phyloP scores from a whole-genome alignment of 768 basidiomycete genomes.

The Xerocomus brunneocitrinus region DNA sequence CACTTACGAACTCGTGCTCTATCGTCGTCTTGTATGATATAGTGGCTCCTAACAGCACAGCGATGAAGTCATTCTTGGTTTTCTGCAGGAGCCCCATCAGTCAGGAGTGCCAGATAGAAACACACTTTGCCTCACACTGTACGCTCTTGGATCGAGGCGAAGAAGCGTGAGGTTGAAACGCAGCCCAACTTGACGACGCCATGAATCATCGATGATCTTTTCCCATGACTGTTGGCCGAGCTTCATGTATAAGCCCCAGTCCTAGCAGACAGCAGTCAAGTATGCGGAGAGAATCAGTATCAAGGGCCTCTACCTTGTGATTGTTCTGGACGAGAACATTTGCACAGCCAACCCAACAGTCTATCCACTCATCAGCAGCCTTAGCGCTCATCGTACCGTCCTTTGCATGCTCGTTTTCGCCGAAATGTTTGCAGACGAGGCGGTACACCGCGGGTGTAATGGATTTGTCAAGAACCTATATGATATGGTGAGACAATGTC shows the following conservation, averaged over 20 bases:
- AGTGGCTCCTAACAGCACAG: slow-evolving; percentile 49
- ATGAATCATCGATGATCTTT: slow-evolving; percentile 46
- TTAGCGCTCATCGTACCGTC: slow-evolving; percentile 17
- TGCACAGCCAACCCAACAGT: slow-evolving; percentile 72
- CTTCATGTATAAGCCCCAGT: slow-evolving; percentile 58
- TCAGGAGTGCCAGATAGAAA: neutral
- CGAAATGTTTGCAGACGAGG: slow-evolving; percentile 48
- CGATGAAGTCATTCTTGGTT: slow-evolving; percentile 46
- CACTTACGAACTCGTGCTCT: slow-evolving; percentile 55
- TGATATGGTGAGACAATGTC: neutral
- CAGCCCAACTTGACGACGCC: slow-evolving; percentile 56
- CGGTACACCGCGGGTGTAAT: slow-evolving; percentile 54
- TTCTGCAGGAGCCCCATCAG: slow-evolving; percentile 31
- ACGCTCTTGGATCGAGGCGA: slow-evolving; percentile 55
- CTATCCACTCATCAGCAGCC: slow-evolving; percentile 55
- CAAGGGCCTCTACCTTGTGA: slow-evolving; percentile 32
- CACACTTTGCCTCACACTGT: slow-evolving; percentile 40
- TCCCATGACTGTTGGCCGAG: slow-evolving; percentile 51
- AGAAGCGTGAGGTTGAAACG: slow-evolving; percentile 57
- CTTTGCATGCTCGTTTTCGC: slow-evolving; percentile 25
- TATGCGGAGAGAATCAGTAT: neutral
- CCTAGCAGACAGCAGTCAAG: slow-evolving; percentile 32
- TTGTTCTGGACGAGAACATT: slow-evolving; percentile 54
- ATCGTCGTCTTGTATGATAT: slow-evolving; percentile 44
- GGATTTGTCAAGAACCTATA: slow-evolving; percentile 44